Conservation (phyloP, 306 rosid genomes). For the Casuarina cunninghamiana region DNA sequence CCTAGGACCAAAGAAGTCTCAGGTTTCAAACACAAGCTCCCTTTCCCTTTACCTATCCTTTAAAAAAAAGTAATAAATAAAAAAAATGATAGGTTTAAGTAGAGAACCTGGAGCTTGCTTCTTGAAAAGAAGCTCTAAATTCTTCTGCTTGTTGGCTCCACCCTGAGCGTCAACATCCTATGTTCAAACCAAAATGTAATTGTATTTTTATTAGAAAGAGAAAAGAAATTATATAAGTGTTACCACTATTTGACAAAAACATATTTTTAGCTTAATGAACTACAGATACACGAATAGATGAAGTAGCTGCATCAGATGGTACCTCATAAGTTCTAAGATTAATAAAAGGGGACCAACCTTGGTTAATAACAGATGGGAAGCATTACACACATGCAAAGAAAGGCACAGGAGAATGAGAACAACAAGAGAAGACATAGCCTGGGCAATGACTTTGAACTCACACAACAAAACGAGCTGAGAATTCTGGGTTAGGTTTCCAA, state of each 20-base stretch:
- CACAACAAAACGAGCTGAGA: constrained; percentile 10
- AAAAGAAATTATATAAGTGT: not conserved
- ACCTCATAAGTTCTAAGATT: not conserved
- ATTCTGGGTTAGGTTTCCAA: constrained; percentile 19
- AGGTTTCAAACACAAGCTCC: too few species aligned
- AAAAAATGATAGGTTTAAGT: not conserved
- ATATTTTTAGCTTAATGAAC: not conserved
- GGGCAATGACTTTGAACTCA: constrained; percentile 7
- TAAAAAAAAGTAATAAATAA: too few species aligned
- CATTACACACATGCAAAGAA: constrained; percentile 66
- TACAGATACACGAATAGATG: not conserved
- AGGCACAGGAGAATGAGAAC: constrained; percentile 36
- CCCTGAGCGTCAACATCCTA: constrained; percentile 36
- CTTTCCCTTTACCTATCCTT: too few species aligned
- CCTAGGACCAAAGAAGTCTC: too few species aligned
- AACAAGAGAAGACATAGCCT: constrained; percentile 49
- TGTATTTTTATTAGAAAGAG: not conserved
- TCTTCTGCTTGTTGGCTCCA: constrained; percentile 3
- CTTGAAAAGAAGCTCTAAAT: not conserved
- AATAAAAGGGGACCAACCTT: constrained; percentile 31
- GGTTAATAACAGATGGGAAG: constrained; percentile 28
- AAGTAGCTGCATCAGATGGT: not conserved
- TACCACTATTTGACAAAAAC: not conserved
- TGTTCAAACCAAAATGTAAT: constrained; percentile 4
- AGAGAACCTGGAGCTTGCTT: constrained; percentile 12